Evolutionary conservation across 2,329 filamentous ascomycete species (phyloP).

Genomic region (Cadophora luteo-olivacea): DNA sequence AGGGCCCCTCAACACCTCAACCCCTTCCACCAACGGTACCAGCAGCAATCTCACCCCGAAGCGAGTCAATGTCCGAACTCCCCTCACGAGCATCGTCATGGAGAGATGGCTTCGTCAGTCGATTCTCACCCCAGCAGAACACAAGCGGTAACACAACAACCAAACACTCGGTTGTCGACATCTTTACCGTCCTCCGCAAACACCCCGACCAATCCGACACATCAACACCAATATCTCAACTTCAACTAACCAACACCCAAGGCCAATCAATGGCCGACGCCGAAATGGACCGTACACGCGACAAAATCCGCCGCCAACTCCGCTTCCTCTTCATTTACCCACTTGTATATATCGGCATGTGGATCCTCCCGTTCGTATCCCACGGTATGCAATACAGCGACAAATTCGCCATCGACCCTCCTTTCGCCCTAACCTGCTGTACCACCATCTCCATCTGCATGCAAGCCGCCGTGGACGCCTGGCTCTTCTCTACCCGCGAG

Average conservation of each 20-base stretch:
- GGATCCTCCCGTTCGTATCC: slow-evolving; percentile 73
- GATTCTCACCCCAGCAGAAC: slow-evolving; percentile 29
- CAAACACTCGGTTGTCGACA: slow-evolving; percentile 34
- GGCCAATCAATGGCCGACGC: slow-evolving; percentile 43
- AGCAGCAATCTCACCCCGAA: slow-evolving; percentile 15
- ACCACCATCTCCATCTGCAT: slow-evolving; percentile 64
- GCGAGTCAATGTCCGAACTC: slow-evolving; percentile 17
- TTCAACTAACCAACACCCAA: slow-evolving; percentile 40
- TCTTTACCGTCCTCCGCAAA: slow-evolving; percentile 34
- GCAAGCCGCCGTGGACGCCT: slow-evolving; percentile 72
- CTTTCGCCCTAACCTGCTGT: slow-evolving; percentile 62
- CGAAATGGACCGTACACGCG: slow-evolving; percentile 50
- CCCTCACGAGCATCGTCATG: slow-evolving; percentile 33
- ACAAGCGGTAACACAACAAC: slow-evolving; percentile 24
- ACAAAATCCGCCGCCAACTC: slow-evolving; percentile 70
- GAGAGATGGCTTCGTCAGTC: slow-evolving; percentile 33
- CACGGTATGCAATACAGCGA: slow-evolving; percentile 67
- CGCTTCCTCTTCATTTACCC: slow-evolving; percentile 80
- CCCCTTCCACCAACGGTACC: slow-evolving; percentile 26
- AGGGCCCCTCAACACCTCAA: slow-evolving; percentile 32
- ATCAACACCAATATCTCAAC: slow-evolving; percentile 29
- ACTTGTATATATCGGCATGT: slow-evolving; percentile 72
- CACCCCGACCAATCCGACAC: slow-evolving; percentile 27
- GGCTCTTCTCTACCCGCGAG: slow-evolving; percentile 73
- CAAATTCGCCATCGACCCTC: slow-evolving; percentile 54